phyloP scores from a whole-genome alignment of 441 rosid species.

The Mallotus repandus region DNA sequence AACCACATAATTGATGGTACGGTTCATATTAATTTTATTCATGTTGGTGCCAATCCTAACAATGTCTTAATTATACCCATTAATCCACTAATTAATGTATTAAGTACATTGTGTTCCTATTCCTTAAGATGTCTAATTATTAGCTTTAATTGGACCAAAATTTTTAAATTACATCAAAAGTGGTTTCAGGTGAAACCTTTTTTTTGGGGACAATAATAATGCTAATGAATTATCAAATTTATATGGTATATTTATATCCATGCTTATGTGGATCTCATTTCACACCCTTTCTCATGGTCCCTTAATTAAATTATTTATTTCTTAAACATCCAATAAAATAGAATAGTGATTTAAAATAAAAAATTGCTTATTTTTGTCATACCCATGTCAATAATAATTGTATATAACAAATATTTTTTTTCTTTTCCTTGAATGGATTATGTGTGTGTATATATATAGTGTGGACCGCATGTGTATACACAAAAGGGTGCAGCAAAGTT shows the following conservation, averaged over 20 bases:
- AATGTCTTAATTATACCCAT: not conserved
- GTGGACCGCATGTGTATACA: not conserved
- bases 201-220: not conserved
- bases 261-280: constrained; percentile 4
- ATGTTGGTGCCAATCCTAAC: constrained; percentile 2
- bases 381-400: not conserved
- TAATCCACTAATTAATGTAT: not conserved
- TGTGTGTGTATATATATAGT: not conserved
- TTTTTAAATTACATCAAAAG: constrained; percentile 1
- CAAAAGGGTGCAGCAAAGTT: not conserved
- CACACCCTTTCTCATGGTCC: not conserved
- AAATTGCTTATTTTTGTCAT: not conserved
- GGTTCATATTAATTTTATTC: not conserved
- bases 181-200: constrained; percentile 18
- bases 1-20: constrained; percentile 9
- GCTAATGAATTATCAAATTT: not conserved
- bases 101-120: not conserved
- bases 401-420: not conserved
- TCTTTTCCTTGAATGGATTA: not conserved
- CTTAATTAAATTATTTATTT: not conserved
- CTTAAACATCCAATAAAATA: not conserved
- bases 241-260: not conserved
- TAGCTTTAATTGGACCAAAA: not conserved
- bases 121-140: not conserved
- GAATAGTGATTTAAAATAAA: not conserved